A percentile compares a stretch with the other conserved stretches of the same genome.
phyloP scores from a whole-genome alignment of 441 rosid genomes.

The Jatropha multifida region DNA sequence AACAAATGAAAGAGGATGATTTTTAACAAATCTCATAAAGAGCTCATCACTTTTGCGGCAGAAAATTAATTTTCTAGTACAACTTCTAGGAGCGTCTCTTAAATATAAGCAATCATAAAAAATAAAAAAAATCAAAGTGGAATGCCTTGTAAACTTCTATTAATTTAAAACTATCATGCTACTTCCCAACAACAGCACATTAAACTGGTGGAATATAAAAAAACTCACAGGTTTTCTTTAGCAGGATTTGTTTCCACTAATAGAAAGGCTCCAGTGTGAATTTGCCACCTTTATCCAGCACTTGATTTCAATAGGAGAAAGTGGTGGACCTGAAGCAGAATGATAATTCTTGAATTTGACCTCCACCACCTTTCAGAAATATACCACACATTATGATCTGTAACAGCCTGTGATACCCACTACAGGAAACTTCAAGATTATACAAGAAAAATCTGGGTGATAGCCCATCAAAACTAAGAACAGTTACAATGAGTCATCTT shows the following conservation, averaged over 20 bases:
- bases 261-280: constrained; percentile 28
- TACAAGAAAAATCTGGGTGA: background rate
- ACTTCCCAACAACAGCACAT: constrained; percentile 24
- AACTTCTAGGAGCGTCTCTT: constrained; percentile 26
- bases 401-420: background rate
- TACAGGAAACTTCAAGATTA: no score
- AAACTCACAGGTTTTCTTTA: constrained; percentile 9
- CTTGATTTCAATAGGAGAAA: constrained; percentile 25
- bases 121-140: constrained; percentile 31
- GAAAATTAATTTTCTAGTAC: constrained; percentile 4
- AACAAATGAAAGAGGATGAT: constrained; percentile 11
- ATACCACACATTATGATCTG: background rate
- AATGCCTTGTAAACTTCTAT: constrained; percentile 22
- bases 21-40: background rate
- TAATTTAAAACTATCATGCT: constrained; percentile 25
- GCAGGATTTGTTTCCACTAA: constrained; percentile 41
- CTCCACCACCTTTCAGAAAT: constrained; percentile 1
- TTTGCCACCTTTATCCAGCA: constrained; percentile 35
- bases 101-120: constrained; percentile 11
- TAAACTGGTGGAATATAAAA: background rate
- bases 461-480: no score
- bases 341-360: constrained; percentile 15
- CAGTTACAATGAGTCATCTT: background rate
- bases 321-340: constrained; percentile 37
- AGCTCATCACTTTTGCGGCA: constrained; percentile 22